Evolutionary conservation across 495 filamentous ascomycete genomes (phyloP).

Genomic region (Aspergillus taichungensis): DNA sequence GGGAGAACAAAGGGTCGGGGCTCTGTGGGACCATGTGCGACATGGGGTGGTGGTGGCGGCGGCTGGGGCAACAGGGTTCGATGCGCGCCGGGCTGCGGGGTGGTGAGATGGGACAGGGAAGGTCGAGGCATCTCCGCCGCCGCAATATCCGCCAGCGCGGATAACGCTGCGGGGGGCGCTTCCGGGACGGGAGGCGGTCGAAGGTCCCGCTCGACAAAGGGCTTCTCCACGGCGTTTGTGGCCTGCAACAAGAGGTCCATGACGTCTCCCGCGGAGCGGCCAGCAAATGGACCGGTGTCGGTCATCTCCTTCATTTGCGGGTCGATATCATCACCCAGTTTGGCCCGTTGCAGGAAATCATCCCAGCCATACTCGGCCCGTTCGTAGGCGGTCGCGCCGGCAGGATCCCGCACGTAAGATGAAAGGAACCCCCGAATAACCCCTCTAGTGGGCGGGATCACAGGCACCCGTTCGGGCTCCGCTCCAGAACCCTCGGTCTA

Average conservation of each 20-base stretch:
- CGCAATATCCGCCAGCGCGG: constrained; percentile 28
- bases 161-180: constrained; percentile 16
- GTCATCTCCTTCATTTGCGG: constrained; percentile 34
- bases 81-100: constrained; percentile 14
- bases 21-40: constrained; percentile 27
- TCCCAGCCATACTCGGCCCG: constrained; percentile 30
- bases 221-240: constrained; percentile 9
- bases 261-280: constrained; percentile 10
- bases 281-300: constrained; percentile 9
- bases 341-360: constrained; percentile 34
- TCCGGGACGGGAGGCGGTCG: constrained; percentile 5
- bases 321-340: constrained; percentile 28
- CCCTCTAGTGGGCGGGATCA: constrained; percentile 13
- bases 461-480: constrained; percentile 20
- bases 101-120: constrained; percentile 20
- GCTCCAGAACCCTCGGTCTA: constrained; percentile 35
- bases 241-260: constrained; percentile 17
- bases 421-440: constrained; percentile 32
- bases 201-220: constrained; percentile 2
- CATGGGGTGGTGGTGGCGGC: constrained; percentile 5
- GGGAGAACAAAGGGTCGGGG: constrained; percentile 34
- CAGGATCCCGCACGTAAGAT: constrained; percentile 23
- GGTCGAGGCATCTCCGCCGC: constrained; percentile 16
- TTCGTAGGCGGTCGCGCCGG: constrained; percentile 26
- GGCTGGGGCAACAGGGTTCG: constrained; percentile 24